Percentiles rank a stretch among this genome's conserved stretches.
phyloP scores from a whole-genome alignment of 768 basidiomycete genomes.

The Mycena floridula region DNA sequence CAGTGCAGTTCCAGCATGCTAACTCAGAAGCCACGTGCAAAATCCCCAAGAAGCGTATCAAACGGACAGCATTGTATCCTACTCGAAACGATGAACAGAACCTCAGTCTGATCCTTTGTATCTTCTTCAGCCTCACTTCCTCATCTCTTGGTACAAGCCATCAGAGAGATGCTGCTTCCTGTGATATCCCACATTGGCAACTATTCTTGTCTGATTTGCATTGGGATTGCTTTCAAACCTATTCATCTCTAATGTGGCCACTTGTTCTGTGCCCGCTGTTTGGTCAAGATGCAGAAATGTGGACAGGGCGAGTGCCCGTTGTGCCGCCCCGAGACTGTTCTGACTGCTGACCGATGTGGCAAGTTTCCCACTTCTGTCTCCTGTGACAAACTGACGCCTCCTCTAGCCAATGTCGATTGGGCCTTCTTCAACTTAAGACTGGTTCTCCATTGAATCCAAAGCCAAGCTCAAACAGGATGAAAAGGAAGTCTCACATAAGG shows the following conservation, averaged over 20 bases:
- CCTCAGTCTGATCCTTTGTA: slow-evolving; percentile 22
- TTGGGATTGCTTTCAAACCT: slow-evolving; percentile 87
- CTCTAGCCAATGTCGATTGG: slow-evolving; percentile 70
- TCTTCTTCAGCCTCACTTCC: slow-evolving; percentile 34
- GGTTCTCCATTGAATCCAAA: slow-evolving; percentile 83
- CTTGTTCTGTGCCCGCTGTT: slow-evolving; percentile 72
- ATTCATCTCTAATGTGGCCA: slow-evolving; percentile 79
- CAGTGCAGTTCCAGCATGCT: slow-evolving; percentile 78
- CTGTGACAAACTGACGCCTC: too few relatives aligned
- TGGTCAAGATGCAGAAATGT: slow-evolving; percentile 89
- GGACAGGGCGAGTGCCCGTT: slow-evolving; percentile 74
- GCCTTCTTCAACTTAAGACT: slow-evolving; percentile 79
- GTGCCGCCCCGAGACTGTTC: slow-evolving; percentile 73
- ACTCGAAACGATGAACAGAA: slow-evolving; percentile 16
- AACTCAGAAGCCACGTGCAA: slow-evolving; percentile 89
- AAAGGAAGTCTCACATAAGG: slow-evolving; percentile 66
- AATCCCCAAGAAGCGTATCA: slow-evolving; percentile 91
- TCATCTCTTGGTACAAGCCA: slow-evolving; percentile 69
- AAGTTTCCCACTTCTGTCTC: slow-evolving; percentile 8
- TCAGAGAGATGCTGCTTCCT: slow-evolving; percentile 78
- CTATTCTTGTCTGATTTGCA: slow-evolving; percentile 86
- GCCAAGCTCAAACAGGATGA: slow-evolving; percentile 73
- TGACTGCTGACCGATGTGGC: slow-evolving; percentile 71
- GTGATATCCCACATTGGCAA: slow-evolving; percentile 77
- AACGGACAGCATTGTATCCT: slow-evolving; percentile 69